These are phyloP conservation scores for Mycogone perniciosa DNA, from an alignment of 2,329 filamentous ascomycete genomes.

Conservation along the genomic window DNA sequence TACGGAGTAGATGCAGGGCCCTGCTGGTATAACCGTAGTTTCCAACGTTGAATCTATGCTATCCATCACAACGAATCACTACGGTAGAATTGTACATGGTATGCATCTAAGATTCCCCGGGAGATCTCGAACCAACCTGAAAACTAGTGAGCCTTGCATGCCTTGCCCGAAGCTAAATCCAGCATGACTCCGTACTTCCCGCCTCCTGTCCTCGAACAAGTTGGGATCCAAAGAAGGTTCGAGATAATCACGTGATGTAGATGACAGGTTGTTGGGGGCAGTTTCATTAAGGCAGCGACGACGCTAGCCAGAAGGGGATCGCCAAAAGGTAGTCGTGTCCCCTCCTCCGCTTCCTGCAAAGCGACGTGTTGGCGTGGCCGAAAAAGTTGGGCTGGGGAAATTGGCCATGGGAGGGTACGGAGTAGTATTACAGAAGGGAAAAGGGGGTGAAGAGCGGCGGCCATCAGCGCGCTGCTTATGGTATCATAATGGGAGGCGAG, in stretches of 20 bases:
- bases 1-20: too few species aligned
- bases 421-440: slow-evolving; percentile 1
- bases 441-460: slow-evolving; percentile 5
- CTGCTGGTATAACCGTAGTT: too few species aligned
- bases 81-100: neutral
- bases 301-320: neutral
- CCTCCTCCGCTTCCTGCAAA: slow-evolving; percentile 12
- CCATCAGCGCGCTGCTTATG: slow-evolving; percentile 3
- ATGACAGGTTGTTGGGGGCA: neutral
- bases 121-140: slow-evolving; percentile 5
- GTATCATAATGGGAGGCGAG: neutral
- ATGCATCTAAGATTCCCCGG: slow-evolving; percentile 8
- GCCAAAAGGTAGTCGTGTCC: slow-evolving; percentile 7
- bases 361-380: slow-evolving; percentile 10
- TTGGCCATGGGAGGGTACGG: neutral
- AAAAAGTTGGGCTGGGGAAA: slow-evolving; percentile 11
- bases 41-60: too few species aligned
- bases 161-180: slow-evolving; percentile 1
- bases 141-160: slow-evolving; percentile 7
- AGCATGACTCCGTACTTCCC: too few species aligned
- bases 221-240: neutral
- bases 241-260: slow-evolving; percentile 3
- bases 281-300: slow-evolving; percentile 7
- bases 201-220: slow-evolving; percentile 46
- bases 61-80: too few species aligned